Percentiles rank a stretch among this genome's conserved stretches.
Conservation (phyloP, 31 red algal genomes). For the Asparagopsis taxiformis region DNA sequence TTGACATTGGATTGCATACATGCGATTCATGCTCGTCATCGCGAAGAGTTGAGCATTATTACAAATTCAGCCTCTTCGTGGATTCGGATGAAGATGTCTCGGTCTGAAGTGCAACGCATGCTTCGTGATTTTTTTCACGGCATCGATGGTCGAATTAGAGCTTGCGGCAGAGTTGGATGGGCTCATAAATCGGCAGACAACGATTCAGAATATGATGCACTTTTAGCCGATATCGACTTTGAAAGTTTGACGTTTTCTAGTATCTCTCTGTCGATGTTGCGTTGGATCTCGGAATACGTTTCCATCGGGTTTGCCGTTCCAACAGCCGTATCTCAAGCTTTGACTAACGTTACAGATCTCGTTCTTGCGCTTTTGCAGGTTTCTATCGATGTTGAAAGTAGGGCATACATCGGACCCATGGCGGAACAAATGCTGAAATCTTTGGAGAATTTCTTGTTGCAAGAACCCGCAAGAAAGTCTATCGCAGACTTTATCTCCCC, state of each 20-base stretch:
- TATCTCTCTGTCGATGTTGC: neutral
- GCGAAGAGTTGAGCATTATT: constrained; percentile 5
- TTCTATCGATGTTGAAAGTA: constrained; percentile 7
- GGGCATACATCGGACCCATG: neutral
- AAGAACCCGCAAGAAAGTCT: constrained; percentile 6
- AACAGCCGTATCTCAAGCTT: neutral
- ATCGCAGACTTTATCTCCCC: constrained; percentile 24
- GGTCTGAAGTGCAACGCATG: neutral
- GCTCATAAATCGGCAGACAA: neutral
- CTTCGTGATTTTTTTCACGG: constrained; percentile 5
- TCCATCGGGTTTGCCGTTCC: constrained; percentile 5
- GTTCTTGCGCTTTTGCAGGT: constrained; percentile 1
- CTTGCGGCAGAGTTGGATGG: neutral
- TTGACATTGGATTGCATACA: neutral
- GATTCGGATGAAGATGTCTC: constrained; percentile 5
- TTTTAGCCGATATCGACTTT: neutral
- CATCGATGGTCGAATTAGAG: constrained; percentile 1
- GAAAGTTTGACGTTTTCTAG: constrained; percentile 5
- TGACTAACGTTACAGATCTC: constrained; percentile 17
- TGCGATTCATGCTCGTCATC: neutral
- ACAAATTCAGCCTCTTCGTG: constrained; percentile 3
- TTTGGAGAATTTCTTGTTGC: constrained; percentile 21
- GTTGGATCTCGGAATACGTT: constrained; percentile 25
- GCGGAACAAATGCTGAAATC: constrained; percentile 4
- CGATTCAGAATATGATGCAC: neutral